phyloP scores from a whole-genome alignment of 768 basidiomycete genomes.

The Mycena albidolilacea region DNA sequence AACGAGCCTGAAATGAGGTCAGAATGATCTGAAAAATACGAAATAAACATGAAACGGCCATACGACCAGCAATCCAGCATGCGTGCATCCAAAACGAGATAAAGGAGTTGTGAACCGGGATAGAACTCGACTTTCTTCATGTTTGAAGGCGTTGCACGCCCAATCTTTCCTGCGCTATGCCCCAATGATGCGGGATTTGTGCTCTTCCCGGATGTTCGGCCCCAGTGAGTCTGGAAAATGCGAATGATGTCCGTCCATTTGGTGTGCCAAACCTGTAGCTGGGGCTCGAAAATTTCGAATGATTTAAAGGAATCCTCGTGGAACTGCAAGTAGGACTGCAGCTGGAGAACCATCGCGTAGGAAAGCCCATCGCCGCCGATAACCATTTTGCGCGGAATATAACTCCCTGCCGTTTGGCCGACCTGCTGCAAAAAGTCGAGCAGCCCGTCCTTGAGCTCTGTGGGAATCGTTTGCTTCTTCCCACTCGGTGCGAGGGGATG shows the following conservation, averaged over 20 bases:
- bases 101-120: conserved; percentile 37
- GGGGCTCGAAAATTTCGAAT: conserved; percentile 34
- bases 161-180: conserved; percentile 49
- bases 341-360: no score
- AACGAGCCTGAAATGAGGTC: neutral
- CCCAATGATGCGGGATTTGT: conserved; percentile 50
- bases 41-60: conserved; percentile 2
- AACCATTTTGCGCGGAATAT: conserved; percentile 44
- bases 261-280: conserved; percentile 39
- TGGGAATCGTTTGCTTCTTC: no score
- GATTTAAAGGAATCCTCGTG: conserved; percentile 31
- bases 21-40: no score
- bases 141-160: conserved; percentile 46
- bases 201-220: conserved; percentile 19
- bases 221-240: conserved; percentile 50
- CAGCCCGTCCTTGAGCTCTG: no score
- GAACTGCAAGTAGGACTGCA: conserved; percentile 38
- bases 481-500: no score
- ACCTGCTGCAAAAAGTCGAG: no score
- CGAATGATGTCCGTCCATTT: conserved; percentile 40
- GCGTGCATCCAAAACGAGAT: conserved; percentile 46
- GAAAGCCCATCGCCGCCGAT: conserved; percentile 56
- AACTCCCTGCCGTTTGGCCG: no score
- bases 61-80: conserved; percentile 55
- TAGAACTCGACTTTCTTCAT: conserved; percentile 46